Percentiles rank a stretch among this genome's conserved stretches.
Conservation (phyloP, 768 basidiomycete genomes). For the Cystobasidium onofrii region DNA sequence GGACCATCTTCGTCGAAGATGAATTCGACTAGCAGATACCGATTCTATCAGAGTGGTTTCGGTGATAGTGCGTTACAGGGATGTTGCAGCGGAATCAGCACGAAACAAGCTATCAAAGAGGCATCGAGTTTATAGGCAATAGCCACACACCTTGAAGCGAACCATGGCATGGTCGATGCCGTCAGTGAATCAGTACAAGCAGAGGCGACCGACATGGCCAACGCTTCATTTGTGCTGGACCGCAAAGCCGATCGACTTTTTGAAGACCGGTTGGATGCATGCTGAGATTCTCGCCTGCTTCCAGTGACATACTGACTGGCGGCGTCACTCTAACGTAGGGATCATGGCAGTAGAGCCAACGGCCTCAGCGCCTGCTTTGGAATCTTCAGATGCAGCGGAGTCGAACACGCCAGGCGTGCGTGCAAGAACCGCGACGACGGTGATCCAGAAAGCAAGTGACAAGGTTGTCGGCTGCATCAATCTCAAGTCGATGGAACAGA, state of each 20-base stretch:
- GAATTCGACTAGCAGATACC: constrained; percentile 39
- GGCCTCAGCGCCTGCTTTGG: background rate
- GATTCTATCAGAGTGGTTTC: constrained; percentile 30
- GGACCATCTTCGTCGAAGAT: constrained; percentile 30
- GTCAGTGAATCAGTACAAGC: background rate
- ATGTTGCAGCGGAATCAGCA: too few species aligned
- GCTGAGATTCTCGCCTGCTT: too few species aligned
- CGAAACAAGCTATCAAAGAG: too few species aligned
- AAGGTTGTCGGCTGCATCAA: constrained; percentile 5
- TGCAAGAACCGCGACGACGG: background rate
- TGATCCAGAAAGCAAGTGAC: constrained; percentile 20
- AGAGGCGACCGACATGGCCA: background rate
- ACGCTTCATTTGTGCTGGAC: background rate
- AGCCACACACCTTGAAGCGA: constrained; percentile 28
- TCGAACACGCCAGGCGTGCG: background rate
- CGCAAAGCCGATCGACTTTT: background rate
- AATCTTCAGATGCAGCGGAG: background rate
- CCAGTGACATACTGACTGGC: too few species aligned
- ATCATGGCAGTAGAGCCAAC: background rate
- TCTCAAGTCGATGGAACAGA: constrained; percentile 21
- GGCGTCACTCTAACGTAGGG: background rate
- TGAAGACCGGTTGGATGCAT: too few species aligned
- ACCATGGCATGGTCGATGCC: constrained; percentile 6
- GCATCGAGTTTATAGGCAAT: too few species aligned
- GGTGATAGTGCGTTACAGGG: background rate